These are phyloP conservation scores for Phaffia rhodozyma DNA, from an alignment of 1,284 basidiomycete genomes.

Conservation along the genomic window DNA sequence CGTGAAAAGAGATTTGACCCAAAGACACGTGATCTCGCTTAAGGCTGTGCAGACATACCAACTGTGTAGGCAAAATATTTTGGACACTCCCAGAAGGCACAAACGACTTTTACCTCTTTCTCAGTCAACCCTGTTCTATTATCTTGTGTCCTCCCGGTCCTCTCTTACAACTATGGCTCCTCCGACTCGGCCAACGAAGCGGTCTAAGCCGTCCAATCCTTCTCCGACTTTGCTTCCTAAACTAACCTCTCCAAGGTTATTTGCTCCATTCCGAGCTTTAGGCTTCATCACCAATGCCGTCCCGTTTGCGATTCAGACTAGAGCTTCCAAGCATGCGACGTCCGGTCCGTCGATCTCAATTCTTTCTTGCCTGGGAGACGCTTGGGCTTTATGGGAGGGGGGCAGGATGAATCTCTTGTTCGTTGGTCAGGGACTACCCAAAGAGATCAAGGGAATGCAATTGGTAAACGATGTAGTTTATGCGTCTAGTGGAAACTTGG, in stretches of 20 bases:
- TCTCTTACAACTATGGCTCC: background rate
- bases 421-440: constrained; percentile 52
- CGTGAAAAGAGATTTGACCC: no score
- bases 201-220: constrained; percentile 8
- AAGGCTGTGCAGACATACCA: no score
- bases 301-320: constrained; percentile 77
- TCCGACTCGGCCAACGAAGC: constrained; percentile 6
- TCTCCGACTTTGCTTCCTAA: background rate
- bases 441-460: no score
- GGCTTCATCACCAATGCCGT: constrained; percentile 85
- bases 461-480: constrained; percentile 67
- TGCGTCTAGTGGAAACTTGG: constrained; percentile 46
- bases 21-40: no score
- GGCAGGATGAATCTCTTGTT: constrained; percentile 85
- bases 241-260: constrained; percentile 43
- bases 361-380: constrained; percentile 74
- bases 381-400: constrained; percentile 96
- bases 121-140: no score
- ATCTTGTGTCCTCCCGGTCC: no score
- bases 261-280: constrained; percentile 88
- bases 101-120: no score
- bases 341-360: constrained; percentile 70
- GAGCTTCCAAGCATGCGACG: constrained; percentile 73
- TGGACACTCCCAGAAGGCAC: no score
- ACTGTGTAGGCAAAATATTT: no score